A percentile compares a stretch with the other conserved stretches of the same genome.
phyloP scores from a whole-genome alignment of 108 stramenopile species.

The Cyclostephanos tholiformis region DNA sequence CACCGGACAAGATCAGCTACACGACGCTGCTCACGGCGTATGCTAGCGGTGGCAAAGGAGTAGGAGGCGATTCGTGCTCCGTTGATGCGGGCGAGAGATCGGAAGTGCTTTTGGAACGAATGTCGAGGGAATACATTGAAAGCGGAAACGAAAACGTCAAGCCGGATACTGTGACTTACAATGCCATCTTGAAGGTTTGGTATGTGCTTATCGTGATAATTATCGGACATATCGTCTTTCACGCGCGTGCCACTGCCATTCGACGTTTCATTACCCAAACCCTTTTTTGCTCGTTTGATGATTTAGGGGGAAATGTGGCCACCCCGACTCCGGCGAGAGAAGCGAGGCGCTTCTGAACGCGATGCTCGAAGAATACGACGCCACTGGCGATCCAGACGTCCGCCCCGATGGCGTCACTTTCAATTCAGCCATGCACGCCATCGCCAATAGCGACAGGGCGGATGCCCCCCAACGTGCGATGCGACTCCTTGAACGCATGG shows the following conservation, averaged over 20 bases:
- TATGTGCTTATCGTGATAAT: too few species aligned
- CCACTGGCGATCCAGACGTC: conserved; percentile 22
- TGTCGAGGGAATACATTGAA: conserved; percentile 20
- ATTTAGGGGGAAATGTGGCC: conserved; percentile 34
- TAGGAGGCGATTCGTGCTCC: background rate
- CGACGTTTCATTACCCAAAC: background rate
- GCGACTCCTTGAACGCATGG: conserved; percentile 54
- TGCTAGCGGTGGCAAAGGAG: conserved; percentile 24
- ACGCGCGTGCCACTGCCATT: too few species aligned
- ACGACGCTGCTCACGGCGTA: conserved; percentile 40
- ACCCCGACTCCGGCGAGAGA: conserved; percentile 21
- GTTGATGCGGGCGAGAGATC: conserved; percentile 43
- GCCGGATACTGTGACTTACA: conserved; percentile 62
- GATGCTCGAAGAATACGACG: conserved; percentile 32
- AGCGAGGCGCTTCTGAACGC: conserved; percentile 37
- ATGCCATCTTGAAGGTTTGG: conserved; percentile 66
- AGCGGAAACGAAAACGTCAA: conserved; percentile 17
- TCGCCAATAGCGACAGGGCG: conserved; percentile 37
- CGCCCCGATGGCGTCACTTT: conserved; percentile 53
- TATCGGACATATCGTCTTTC: too few species aligned
- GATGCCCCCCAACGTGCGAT: conserved; percentile 49
- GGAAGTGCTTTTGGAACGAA: conserved; percentile 34
- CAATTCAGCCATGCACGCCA: conserved; percentile 53
- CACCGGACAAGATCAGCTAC: conserved; percentile 47
- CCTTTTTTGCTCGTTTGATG: background rate